Evolutionary conservation across 1,284 basidiomycete species (phyloP).

Genomic region (Polyporus tsugae): DNA sequence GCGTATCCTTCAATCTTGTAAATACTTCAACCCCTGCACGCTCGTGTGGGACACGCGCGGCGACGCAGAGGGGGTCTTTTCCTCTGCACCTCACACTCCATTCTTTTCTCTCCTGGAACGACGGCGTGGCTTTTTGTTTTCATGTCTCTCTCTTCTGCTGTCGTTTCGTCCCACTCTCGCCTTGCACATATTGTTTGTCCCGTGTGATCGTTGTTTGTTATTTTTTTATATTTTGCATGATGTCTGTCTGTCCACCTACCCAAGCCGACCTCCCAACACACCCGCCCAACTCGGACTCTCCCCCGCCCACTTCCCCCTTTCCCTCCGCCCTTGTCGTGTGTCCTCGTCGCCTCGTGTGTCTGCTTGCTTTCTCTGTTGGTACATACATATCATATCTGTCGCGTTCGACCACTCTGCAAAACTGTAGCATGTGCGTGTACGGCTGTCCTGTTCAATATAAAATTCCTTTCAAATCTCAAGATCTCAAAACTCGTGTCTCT

Average conservation of each 20-base stretch:
- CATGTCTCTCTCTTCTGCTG: not conserved
- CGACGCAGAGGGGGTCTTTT: constrained; percentile 4
- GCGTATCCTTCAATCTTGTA: constrained; percentile 39
- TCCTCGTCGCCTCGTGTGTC: constrained; percentile 34
- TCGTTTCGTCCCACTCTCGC: constrained; percentile 14
- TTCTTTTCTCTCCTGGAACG: constrained; percentile 13
- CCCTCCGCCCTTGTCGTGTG: not conserved
- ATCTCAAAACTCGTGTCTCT: constrained; percentile 15
- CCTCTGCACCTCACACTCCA: constrained; percentile 15
- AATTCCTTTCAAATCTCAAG: constrained; percentile 40
- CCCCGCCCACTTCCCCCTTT: constrained; percentile 1
- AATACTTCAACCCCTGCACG: constrained; percentile 29
- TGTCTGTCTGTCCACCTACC: constrained; percentile 3
- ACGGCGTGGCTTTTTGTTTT: constrained; percentile 11
- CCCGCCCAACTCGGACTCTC: not conserved
- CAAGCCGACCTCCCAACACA: not conserved
- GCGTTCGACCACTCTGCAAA: constrained; percentile 43
- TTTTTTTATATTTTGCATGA: constrained; percentile 28
- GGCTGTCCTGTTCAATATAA: constrained; percentile 44
- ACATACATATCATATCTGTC: constrained; percentile 37
- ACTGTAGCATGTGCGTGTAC: constrained; percentile 52
- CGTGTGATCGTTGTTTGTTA: constrained; percentile 27
- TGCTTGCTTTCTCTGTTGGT: constrained; percentile 42
- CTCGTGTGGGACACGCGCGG: constrained; percentile 14
- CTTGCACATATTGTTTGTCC: constrained; percentile 20